These are phyloP conservation scores for Alternaria tenuissima DNA, from an alignment of 2,329 filamentous ascomycete species.

Conservation along the genomic window DNA sequence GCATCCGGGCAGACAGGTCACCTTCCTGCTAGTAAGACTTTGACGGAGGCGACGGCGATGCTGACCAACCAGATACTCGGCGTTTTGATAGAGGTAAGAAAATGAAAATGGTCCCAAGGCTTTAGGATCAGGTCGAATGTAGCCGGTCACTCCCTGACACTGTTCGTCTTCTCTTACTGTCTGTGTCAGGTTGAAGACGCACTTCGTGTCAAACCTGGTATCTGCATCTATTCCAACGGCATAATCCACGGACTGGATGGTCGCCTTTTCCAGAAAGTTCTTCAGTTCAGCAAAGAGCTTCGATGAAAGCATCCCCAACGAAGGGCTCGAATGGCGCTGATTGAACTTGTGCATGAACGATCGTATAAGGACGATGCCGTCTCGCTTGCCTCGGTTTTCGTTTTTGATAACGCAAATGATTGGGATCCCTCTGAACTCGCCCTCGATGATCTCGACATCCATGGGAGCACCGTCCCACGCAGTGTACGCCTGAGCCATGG, in stretches of 20 bases:
- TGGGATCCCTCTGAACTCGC: slow-evolving; percentile 9
- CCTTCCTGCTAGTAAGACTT: slow-evolving; percentile 9
- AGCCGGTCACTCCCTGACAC: slow-evolving; percentile 7
- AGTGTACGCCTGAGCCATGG: slow-evolving; percentile 1
- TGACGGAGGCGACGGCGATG: slow-evolving; percentile 11
- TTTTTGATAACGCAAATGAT: slow-evolving; percentile 14
- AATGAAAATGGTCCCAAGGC: not conserved
- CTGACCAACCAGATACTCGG: slow-evolving; percentile 13
- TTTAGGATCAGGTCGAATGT: slow-evolving; percentile 6
- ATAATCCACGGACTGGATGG: slow-evolving; percentile 6
- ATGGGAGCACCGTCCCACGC: slow-evolving; percentile 10
- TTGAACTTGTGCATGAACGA: slow-evolving; percentile 12
- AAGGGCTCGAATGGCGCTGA: slow-evolving; percentile 1
- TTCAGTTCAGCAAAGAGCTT: slow-evolving; percentile 4
- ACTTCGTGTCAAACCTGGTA: slow-evolving; percentile 10
- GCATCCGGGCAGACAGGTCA: slow-evolving; percentile 14
- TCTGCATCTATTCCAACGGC: slow-evolving; percentile 11
- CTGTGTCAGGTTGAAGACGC: slow-evolving; percentile 4
- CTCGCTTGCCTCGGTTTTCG: slow-evolving; percentile 14
- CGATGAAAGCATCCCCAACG: slow-evolving; percentile 5
- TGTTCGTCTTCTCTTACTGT: slow-evolving; percentile 10
- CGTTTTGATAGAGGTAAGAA: slow-evolving; percentile 11
- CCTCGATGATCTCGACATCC: slow-evolving; percentile 7
- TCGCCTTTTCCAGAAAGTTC: not conserved
- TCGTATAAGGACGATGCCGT: slow-evolving; percentile 8